These are phyloP conservation scores for Yamadazyma ubonensis DNA, from an alignment of 805 yeast genomes.

Conservation along the genomic window DNA sequence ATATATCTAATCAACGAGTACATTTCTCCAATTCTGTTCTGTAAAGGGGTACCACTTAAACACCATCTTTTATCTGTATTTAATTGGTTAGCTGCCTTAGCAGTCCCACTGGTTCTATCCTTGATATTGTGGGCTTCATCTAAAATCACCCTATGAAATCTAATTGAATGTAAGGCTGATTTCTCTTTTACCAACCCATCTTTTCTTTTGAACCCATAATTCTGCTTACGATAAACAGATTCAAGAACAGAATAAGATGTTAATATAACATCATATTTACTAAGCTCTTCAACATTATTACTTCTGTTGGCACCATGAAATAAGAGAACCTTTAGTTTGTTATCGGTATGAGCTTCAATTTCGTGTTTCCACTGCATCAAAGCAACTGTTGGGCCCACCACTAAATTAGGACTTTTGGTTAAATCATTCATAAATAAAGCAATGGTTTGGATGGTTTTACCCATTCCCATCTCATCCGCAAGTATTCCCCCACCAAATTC, in stretches of 20 bases:
- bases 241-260: conserved; percentile 94
- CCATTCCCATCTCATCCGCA: conserved; percentile 99
- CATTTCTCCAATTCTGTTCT: conserved; percentile 94
- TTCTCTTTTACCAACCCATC: conserved; percentile 68
- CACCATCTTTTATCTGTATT: conserved; percentile 82
- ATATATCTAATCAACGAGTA: conserved; percentile 87
- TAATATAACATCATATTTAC: conserved; percentile 71
- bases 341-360: conserved; percentile 76
- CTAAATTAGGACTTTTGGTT: conserved; percentile 71
- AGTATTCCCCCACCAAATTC: conserved; percentile 84
- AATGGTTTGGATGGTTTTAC: conserved; percentile 95
- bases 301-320: conserved; percentile 88
- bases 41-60: conserved; percentile 93
- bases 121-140: conserved; percentile 99
- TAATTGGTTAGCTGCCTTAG: conserved; percentile 82
- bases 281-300: conserved; percentile 52
- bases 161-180: conserved; percentile 69
- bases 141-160: conserved; percentile 80
- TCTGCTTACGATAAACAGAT: conserved; percentile 78
- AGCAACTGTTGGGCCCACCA: conserved; percentile 98
- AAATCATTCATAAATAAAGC: conserved; percentile 75
- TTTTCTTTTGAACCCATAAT: conserved; percentile 77
- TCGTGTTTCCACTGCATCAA: conserved; percentile 97
- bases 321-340: conserved; percentile 61
- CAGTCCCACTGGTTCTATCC: conserved; percentile 90